phyloP scores from a whole-genome alignment of 2,329 filamentous ascomycete species.

The Colletotrichum agaves region DNA sequence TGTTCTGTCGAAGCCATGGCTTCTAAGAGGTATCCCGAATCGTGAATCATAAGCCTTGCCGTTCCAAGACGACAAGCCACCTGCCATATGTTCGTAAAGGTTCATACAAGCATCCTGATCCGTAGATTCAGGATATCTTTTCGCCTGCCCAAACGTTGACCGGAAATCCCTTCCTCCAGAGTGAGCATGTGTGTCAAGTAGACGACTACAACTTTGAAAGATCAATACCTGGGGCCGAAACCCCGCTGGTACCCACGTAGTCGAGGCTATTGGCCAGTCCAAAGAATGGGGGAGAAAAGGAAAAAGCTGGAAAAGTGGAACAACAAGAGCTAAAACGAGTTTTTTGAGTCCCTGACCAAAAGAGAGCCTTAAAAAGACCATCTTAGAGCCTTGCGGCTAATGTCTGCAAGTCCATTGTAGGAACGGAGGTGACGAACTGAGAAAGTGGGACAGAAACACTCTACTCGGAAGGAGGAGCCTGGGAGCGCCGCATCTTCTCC shows the following conservation, averaged over 20 bases:
- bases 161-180: conserved; percentile 35
- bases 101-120: conserved; percentile 28
- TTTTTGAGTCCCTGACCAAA: conserved; percentile 25
- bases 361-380: not conserved
- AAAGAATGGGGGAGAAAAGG: not conserved
- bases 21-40: conserved; percentile 38
- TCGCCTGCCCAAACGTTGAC: conserved; percentile 36
- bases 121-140: conserved; percentile 27
- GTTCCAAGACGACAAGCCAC: conserved; percentile 3
- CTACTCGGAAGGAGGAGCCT: conserved; percentile 68
- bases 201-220: conserved; percentile 11
- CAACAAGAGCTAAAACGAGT: conserved; percentile 1
- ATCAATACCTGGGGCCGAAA: conserved; percentile 16
- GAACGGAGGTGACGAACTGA: conserved; percentile 9
- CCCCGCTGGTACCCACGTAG: conserved; percentile 11
- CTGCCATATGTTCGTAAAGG: conserved; percentile 34
- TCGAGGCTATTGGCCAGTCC: conserved; percentile 15
- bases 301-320: not conserved
- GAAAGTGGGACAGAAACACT: conserved; percentile 18
- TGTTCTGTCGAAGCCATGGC: conserved; percentile 34
- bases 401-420: conserved; percentile 29
- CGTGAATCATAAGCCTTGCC: conserved; percentile 32
- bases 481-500: conserved; percentile 97
- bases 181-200: conserved; percentile 20
- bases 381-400: conserved; percentile 33